phyloP scores from a whole-genome alignment of 164 flowering plant species.

The Nelumbo lutea region DNA sequence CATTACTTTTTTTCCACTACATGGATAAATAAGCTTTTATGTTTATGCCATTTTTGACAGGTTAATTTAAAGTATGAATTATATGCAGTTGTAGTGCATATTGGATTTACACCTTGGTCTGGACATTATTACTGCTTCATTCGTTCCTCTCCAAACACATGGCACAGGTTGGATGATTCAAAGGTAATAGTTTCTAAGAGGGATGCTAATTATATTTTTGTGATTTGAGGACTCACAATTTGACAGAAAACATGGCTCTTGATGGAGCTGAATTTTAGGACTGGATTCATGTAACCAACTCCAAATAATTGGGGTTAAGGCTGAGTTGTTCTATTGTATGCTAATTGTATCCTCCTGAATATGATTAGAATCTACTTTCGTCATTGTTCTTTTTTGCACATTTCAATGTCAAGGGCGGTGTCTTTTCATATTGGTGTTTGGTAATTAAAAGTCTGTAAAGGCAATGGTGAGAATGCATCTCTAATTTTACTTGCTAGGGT shows the following conservation, averaged over 20 bases:
- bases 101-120: conserved; percentile 43
- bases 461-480: too few species aligned
- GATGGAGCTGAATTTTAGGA: too few species aligned
- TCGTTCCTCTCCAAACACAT: conserved; percentile 57
- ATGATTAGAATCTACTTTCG: too few species aligned
- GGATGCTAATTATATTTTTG: too few species aligned
- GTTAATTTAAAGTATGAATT: conserved; percentile 55
- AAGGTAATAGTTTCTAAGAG: conserved; percentile 37
- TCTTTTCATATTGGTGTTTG: background rate
- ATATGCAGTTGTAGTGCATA: conserved; percentile 82
- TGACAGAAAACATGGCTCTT: too few species aligned
- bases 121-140: conserved; percentile 84
- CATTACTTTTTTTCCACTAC: background rate
- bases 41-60: conserved; percentile 22
- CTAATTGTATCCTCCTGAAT: too few species aligned
- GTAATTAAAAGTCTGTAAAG: too few species aligned
- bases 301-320: too few species aligned
- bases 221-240: too few species aligned
- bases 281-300: too few species aligned
- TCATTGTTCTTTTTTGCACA: background rate
- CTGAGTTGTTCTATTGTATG: too few species aligned
- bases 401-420: background rate
- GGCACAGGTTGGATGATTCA: conserved; percentile 77
- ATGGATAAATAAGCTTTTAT: background rate
- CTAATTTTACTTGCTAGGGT: too few species aligned